Conservation (phyloP, 257 asterid genomes). For the Scutellaria minor region DNA sequence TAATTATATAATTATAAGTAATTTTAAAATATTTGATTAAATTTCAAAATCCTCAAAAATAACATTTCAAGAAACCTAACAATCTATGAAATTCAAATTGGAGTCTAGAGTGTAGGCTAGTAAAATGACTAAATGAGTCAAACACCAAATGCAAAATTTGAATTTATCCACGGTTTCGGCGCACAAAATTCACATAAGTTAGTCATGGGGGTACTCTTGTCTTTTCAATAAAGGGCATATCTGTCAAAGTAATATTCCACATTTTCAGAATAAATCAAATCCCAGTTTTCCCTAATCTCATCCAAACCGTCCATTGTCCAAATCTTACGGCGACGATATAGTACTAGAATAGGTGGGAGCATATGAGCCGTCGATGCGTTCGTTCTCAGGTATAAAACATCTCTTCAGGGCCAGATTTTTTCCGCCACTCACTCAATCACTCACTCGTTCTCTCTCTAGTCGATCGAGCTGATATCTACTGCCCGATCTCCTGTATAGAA, state of each 20-base stretch:
- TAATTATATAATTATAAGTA: too few relatives aligned
- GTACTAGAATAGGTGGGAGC: constrained; percentile 53
- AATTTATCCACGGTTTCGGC: not conserved
- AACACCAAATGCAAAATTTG: not conserved
- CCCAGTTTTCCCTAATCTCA: constrained; percentile 27
- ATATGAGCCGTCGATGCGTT: constrained; percentile 46
- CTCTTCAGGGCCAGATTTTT: constrained; percentile 35
- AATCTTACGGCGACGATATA: constrained; percentile 43
- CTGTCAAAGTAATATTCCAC: constrained; percentile 31
- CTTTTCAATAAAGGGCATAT: constrained; percentile 36
- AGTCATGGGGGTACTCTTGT: constrained; percentile 36
- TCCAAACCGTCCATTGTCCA: constrained; percentile 36
- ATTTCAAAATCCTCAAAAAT: too few relatives aligned
- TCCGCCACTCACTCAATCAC: constrained; percentile 32
- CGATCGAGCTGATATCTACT: constrained; percentile 33
- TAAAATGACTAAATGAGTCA: too few relatives aligned
- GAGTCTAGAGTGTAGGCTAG: too few relatives aligned
- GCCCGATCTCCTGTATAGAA: constrained; percentile 27
- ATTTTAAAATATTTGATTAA: too few relatives aligned
- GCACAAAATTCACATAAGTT: not conserved
- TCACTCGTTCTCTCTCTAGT: constrained; percentile 25
- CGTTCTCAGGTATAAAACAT: constrained; percentile 46
- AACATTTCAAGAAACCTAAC: too few relatives aligned
- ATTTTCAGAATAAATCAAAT: constrained; percentile 41
- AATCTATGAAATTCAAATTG: too few relatives aligned